phyloP scores from a whole-genome alignment of 1,284 basidiomycete species.

The Moniliophthora roreri region DNA sequence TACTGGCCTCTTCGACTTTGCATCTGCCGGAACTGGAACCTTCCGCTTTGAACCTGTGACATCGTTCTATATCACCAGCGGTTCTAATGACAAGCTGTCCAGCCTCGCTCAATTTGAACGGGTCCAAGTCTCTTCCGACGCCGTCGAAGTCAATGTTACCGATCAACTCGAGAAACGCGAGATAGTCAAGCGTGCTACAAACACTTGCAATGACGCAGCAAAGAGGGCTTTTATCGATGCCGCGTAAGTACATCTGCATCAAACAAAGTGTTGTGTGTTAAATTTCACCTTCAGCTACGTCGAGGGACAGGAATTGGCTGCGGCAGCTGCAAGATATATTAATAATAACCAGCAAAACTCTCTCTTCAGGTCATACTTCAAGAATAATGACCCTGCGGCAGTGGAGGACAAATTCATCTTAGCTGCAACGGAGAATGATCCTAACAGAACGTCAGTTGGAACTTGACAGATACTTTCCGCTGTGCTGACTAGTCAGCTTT shows the following conservation, averaged over 20 bases:
- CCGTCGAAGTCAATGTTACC: conserved; percentile 30
- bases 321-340: conserved; percentile 16
- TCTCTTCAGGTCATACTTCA: conserved; percentile 20
- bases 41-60: conserved; percentile 33
- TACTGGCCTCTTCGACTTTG: conserved; percentile 34
- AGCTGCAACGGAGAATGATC: conserved; percentile 19
- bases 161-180: conserved; percentile 29
- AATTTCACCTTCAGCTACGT: conserved; percentile 13
- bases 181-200: conserved; percentile 30
- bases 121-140: conserved; percentile 22
- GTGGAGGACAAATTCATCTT: conserved; percentile 14
- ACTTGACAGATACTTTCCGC: neutral
- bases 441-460: conserved; percentile 17
- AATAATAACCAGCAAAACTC: conserved; percentile 16
- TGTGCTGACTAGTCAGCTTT: neutral
- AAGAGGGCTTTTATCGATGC: conserved; percentile 32
- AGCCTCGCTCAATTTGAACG: conserved; percentile 21
- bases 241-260: conserved; percentile 20
- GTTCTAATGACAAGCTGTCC: conserved; percentile 18
- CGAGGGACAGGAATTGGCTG: conserved; percentile 17
- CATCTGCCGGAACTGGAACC: conserved; percentile 29
- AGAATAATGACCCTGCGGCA: conserved; percentile 11
- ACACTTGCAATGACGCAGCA: conserved; percentile 31
- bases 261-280: neutral
- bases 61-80: conserved; percentile 30